Base-by-base conservation (phyloP, 2,329 filamentous ascomycete species). In the Neofusicoccum parvum region DNA sequence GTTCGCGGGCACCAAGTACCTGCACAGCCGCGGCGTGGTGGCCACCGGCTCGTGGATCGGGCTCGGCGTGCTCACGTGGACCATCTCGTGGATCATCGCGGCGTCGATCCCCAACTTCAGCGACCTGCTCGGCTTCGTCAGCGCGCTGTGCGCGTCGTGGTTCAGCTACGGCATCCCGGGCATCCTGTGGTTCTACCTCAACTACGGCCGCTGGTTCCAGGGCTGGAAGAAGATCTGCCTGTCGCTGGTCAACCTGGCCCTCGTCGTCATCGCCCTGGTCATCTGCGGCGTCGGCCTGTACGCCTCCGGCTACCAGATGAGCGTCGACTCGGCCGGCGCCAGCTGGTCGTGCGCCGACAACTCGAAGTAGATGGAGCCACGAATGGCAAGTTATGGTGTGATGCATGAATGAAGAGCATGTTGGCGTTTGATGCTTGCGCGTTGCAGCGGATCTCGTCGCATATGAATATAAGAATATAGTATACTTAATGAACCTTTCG, bases 21-120 rank as follows among this genome's bases (percentile, higher is more conserved):
- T 65, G 20, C 86, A 73, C 85, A 85, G 59, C 1, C 76, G 76
- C 64, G 76, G 77, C 71, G 79, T 71, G 70, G 79, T 77, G 68
- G 77, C 75, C 70, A 73, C 64, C 68, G 71, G 68, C 66, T 74
- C 69, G 5, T 83, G 83, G 68, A 56, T 65, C 45, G 63, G 51
- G 0, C 45, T 65, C 12, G 63, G 53, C n/a, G 43, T 58, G n/a
- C 72, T 80, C 10, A 81, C 83, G n/a, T 92, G 90, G 90, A 71
- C 87, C 32, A 70, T 91, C 6, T 88, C 88, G 3, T 90, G 87
- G 82, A 79, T 92, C 69, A 88, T 92, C 65, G 88, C 90, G 9
- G 85, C 89, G 73, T 87, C 87, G 0, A 90, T 92, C 15, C 90
- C 90, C 0, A 86, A 89, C 65, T 92, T 92, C 80, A 87, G 87